A percentile compares a stretch with the other conserved stretches of the same genome.
phyloP scores from a whole-genome alignment of 805 yeast genomes.

The Candida boleticola region DNA sequence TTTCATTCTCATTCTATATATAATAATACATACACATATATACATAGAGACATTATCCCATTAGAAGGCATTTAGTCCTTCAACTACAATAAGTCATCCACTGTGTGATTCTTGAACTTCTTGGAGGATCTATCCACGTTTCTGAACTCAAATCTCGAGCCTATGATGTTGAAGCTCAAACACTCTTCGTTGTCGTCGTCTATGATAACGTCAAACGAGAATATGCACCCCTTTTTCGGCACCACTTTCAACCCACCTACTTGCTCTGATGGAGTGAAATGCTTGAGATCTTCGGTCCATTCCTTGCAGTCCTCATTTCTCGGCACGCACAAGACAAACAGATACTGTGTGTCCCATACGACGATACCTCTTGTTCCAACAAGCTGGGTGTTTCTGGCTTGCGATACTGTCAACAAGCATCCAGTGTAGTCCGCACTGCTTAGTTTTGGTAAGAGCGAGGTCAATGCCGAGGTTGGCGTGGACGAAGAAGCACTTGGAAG shows the following conservation, averaged over 20 bases:
- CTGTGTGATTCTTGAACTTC: slow-evolving; percentile 79
- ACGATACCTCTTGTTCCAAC: slow-evolving; percentile 74
- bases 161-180: slow-evolving; percentile 65
- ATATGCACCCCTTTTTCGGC: slow-evolving; percentile 66
- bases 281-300: slow-evolving; percentile 28
- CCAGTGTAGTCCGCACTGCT: slow-evolving; percentile 84
- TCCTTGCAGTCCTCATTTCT: slow-evolving; percentile 28
- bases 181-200: slow-evolving; percentile 32
- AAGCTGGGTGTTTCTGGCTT: slow-evolving; percentile 53
- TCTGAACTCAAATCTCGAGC: slow-evolving; percentile 74
- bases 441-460: slow-evolving; percentile 50
- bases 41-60: no score
- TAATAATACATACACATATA: no score
- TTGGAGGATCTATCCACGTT: slow-evolving; percentile 78
- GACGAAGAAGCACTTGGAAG: slow-evolving; percentile 12
- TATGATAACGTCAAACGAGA: slow-evolving; percentile 44
- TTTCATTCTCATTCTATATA: no score
- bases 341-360: slow-evolving; percentile 78
- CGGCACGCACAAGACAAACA: slow-evolving; percentile 60
- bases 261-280: slow-evolving; percentile 24
- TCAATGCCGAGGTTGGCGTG: slow-evolving; percentile 15
- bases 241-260: slow-evolving; percentile 67
- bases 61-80: no score
- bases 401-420: slow-evolving; percentile 56
- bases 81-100: slow-evolving; percentile 56